phyloP scores from a whole-genome alignment of 2,329 filamentous ascomycete genomes.

The Aspergillus oerlinghausenensis region DNA sequence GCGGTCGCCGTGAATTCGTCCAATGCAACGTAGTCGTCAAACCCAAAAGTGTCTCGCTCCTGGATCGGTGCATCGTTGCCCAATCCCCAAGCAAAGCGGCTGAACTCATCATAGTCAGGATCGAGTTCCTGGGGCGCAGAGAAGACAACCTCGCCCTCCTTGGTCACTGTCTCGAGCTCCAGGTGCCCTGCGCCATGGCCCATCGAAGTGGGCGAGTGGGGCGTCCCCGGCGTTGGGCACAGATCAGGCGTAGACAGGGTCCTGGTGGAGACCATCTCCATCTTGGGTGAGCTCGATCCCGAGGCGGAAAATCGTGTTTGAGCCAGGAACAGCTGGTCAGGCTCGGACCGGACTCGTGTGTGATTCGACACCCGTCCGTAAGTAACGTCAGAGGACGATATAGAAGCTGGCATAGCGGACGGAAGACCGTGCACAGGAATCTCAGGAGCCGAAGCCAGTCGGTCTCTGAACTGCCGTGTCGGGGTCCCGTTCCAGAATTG shows the following conservation, averaged over 20 bases:
- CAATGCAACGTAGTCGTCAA: constrained; percentile 30
- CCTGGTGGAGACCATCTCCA: constrained; percentile 22
- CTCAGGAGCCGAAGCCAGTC: constrained; percentile 31
- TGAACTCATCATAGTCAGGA: constrained; percentile 30
- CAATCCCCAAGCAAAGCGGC: constrained; percentile 28
- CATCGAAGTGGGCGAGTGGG: constrained; percentile 22
- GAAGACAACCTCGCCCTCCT: constrained; percentile 23
- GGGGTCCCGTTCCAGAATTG: constrained; percentile 17
- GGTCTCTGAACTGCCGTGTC: constrained; percentile 28
- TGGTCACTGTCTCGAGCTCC: constrained; percentile 6
- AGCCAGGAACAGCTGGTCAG: constrained; percentile 13
- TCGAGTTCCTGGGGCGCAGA: constrained; percentile 23
- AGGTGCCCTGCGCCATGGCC: constrained; percentile 8
- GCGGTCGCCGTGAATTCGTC: constrained; percentile 29
- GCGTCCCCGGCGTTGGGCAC: constrained; percentile 28
- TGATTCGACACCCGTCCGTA: constrained; percentile 21
- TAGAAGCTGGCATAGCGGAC: constrained; percentile 4
- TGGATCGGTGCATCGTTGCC: constrained; percentile 19
- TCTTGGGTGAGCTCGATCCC: constrained; percentile 15
- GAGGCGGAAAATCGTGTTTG: constrained; percentile 1
- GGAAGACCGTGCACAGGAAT: constrained; percentile 21
- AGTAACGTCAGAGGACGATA: constrained; percentile 4
- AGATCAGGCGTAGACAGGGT: constrained; percentile 30
- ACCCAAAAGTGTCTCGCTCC: constrained; percentile 23
- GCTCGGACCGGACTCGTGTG: constrained; percentile 17